These are phyloP conservation scores for Globisporangium megalacanthum DNA, from an alignment of 352 stramenopile species.

Conservation along the genomic window DNA sequence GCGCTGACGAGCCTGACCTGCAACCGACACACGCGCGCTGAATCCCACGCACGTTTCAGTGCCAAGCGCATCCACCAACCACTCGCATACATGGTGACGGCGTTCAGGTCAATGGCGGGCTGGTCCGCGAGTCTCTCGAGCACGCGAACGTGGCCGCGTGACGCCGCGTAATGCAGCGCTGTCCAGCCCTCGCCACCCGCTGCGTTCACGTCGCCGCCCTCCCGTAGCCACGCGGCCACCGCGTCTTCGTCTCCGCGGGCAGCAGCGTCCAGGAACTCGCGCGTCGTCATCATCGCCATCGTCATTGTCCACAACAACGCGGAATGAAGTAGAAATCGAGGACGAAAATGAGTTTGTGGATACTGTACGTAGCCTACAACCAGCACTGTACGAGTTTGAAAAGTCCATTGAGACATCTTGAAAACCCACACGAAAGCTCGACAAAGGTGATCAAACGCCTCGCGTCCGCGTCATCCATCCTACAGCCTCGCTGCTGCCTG, in stretches of 20 bases:
- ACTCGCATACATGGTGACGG: constrained; percentile 35
- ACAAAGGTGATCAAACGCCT: not conserved
- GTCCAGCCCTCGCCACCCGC: constrained; percentile 60
- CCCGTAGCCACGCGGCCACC: constrained; percentile 38
- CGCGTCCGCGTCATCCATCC: not conserved
- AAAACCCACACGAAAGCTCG: not conserved
- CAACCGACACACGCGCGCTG: not conserved
- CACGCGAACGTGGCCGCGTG: constrained; percentile 36
- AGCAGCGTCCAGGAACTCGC: constrained; percentile 49
- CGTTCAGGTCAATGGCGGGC: constrained; percentile 44
- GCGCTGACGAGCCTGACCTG: constrained; percentile 48
- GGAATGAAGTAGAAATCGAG: not conserved
- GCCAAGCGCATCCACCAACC: too few relatives aligned
- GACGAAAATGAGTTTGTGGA: not conserved
- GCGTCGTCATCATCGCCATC: constrained; percentile 1
- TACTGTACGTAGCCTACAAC: too few relatives aligned
- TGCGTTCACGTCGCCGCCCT: constrained; percentile 40
- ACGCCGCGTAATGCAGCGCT: constrained; percentile 61
- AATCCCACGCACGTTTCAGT: not conserved
- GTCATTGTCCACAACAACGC: not conserved
- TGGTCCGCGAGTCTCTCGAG: constrained; percentile 34
- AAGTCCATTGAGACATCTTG: not conserved
- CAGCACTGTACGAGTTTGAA: not conserved
- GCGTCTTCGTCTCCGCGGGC: constrained; percentile 24
- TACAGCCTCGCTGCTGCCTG: constrained; percentile 8